These are phyloP conservation scores for Gracilaria domingensis DNA, from an alignment of 23 red algal species.

Conservation along the genomic window DNA sequence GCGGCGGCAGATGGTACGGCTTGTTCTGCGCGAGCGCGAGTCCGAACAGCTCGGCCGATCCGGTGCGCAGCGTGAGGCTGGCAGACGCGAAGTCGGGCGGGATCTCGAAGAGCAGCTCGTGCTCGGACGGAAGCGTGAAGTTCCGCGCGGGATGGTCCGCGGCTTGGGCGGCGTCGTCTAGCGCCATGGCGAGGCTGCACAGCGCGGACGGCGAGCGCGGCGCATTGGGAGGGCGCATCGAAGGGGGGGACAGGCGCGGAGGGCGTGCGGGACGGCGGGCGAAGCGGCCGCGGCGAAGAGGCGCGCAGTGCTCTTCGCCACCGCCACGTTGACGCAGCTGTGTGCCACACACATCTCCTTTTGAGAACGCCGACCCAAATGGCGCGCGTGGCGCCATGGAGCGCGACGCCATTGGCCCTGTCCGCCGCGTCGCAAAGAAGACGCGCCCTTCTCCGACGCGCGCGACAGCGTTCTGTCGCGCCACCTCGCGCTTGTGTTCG, in stretches of 20 bases:
- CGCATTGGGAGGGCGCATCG: not conserved
- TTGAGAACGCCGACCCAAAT: not conserved
- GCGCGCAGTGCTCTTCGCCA: no score
- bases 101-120: slow-evolving; percentile 93
- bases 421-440: no score
- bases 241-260: no score
- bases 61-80: slow-evolving; percentile 65
- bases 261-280: not conserved
- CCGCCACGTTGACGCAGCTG: slow-evolving; percentile 4
- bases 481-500: no score
- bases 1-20: slow-evolving; percentile 44
- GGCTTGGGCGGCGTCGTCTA: not conserved
- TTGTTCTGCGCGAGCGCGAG: slow-evolving; percentile 76
- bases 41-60: slow-evolving; percentile 92
- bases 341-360: no score
- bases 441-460: no score
- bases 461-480: no score
- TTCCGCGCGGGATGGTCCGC: not conserved
- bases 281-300: no score
- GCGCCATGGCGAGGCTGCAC: slow-evolving; percentile 20
- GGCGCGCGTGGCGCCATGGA: not conserved
- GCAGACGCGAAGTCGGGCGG: slow-evolving; percentile 50
- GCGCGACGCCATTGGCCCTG: not conserved
- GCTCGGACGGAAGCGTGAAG: slow-evolving; percentile 44
- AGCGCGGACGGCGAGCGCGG: slow-evolving; percentile 72